These are phyloP conservation scores for Urochloa ruziziensis DNA, from an alignment of 176 grass and related monocot genomes.

Conservation along the genomic window DNA sequence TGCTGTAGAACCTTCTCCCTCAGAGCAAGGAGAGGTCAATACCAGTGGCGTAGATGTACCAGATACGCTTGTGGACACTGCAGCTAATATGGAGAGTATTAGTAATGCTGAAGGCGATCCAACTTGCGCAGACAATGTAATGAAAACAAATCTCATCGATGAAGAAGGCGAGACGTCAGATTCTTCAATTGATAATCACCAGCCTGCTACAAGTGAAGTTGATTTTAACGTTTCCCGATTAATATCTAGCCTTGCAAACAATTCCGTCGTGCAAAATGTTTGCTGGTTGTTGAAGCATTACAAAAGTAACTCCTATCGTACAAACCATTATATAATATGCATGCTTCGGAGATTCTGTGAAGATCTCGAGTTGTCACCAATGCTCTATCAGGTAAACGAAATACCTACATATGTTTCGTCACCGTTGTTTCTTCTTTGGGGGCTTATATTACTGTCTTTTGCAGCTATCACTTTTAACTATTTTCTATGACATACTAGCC, in stretches of 20 bases:
- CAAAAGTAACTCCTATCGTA: slow-evolving; percentile 77
- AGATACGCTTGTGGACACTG: slow-evolving; percentile 41
- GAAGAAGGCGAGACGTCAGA: slow-evolving; percentile 53
- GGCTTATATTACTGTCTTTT: slow-evolving; percentile 39
- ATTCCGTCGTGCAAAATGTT: slow-evolving; percentile 83
- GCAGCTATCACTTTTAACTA: slow-evolving; percentile 84
- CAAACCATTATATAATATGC: slow-evolving; percentile 95
- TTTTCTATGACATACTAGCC: slow-evolving; percentile 81
- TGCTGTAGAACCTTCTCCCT: too few relatives aligned
- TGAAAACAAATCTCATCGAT: slow-evolving; percentile 43
- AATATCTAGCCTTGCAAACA: slow-evolving; percentile 74
- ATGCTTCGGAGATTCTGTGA: slow-evolving; percentile 92
- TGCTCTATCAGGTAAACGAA: slow-evolving; percentile 92
- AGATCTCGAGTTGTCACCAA: slow-evolving; percentile 80
- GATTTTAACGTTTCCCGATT: slow-evolving; percentile 82
- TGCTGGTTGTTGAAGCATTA: slow-evolving; percentile 95
- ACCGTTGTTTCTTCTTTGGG: slow-evolving; percentile 1
- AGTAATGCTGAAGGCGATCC: slow-evolving; percentile 32
- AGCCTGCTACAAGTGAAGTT: slow-evolving; percentile 81
- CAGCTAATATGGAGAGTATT: slow-evolving; percentile 27
- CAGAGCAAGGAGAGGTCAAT: slow-evolving; percentile 27
- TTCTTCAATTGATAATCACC: slow-evolving; percentile 75
- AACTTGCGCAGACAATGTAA: slow-evolving; percentile 28
- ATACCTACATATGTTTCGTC: slow-evolving; percentile 5
- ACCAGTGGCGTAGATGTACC: slow-evolving; percentile 26